Evolutionary conservation across 495 filamentous ascomycete genomes (phyloP).

Genomic region (Durotheca rogersii): DNA sequence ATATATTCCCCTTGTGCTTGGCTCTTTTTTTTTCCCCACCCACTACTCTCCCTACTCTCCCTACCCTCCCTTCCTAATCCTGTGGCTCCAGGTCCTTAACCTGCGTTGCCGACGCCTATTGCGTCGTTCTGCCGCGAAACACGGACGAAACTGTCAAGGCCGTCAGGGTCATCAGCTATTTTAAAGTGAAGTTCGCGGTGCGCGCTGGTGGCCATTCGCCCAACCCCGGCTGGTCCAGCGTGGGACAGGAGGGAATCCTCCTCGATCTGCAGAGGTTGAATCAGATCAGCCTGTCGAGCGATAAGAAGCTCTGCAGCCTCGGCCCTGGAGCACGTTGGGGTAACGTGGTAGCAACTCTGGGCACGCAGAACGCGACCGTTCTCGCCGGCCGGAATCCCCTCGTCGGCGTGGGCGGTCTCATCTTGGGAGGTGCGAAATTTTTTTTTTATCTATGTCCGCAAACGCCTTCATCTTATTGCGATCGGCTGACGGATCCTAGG

Average conservation of each 20-base stretch:
- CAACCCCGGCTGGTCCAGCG: slow-evolving; percentile 34
- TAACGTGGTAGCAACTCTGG: slow-evolving; percentile 39
- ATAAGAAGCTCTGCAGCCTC: slow-evolving; percentile 36
- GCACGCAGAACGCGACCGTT: slow-evolving; percentile 30
- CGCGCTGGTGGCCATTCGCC: slow-evolving; percentile 49
- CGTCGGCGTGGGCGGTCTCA: slow-evolving; percentile 44
- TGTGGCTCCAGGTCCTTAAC: slow-evolving; percentile 21
- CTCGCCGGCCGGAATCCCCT: slow-evolving; percentile 38
- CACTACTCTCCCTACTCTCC: too few relatives aligned
- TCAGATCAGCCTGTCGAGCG: slow-evolving; percentile 33
- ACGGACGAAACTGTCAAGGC: slow-evolving; percentile 34
- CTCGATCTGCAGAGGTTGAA: slow-evolving; percentile 47
- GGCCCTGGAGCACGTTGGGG: slow-evolving; percentile 45
- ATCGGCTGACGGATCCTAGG: too few relatives aligned
- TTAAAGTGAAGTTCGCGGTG: slow-evolving; percentile 39
- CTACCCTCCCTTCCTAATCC: too few relatives aligned
- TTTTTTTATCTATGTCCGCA: slow-evolving; percentile 24
- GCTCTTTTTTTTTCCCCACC: too few relatives aligned
- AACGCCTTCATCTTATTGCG: too few relatives aligned
- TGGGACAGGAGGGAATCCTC: slow-evolving; percentile 41
- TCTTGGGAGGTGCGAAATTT: slow-evolving; percentile 40
- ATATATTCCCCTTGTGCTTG: too few relatives aligned
- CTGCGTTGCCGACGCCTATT: slow-evolving; percentile 30
- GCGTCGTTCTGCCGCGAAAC: slow-evolving; percentile 35
- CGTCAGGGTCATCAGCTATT: slow-evolving; percentile 16